These are phyloP conservation scores for Schizonepeta tenuifolia DNA, from an alignment of 257 asterid genomes.

Conservation along the genomic window DNA sequence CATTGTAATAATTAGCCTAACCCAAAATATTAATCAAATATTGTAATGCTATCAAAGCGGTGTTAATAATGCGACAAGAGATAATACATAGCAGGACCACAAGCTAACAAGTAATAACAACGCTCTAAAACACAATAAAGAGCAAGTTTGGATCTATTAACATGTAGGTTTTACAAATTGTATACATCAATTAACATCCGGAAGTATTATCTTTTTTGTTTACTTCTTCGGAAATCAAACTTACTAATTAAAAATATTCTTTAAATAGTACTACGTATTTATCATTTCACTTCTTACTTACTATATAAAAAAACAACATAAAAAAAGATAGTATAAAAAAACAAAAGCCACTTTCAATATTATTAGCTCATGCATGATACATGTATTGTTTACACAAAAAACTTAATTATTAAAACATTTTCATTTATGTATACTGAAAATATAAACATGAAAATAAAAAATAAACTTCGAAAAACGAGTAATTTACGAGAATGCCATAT, in stretches of 20 bases:
- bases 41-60: neutral
- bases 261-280: no score
- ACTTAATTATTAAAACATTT: neutral
- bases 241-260: neutral
- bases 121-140: constrained; percentile 1
- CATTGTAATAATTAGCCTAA: neutral
- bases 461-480: neutral
- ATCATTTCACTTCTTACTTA: neutral
- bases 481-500: neutral
- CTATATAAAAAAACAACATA: no score
- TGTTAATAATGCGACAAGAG: constrained; percentile 5
- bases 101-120: neutral
- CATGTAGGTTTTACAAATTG: neutral
- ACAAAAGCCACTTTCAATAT: neutral
- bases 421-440: neutral
- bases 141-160: neutral
- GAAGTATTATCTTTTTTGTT: no score
- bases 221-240: neutral
- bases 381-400: neutral
- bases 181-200: neutral
- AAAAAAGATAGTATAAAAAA: no score
- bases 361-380: neutral
- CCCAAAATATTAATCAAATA: neutral
- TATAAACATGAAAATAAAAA: neutral
- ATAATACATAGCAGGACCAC: constrained; percentile 14